Percentiles rank a stretch among this genome's conserved stretches.
Evolutionary conservation across 1,139 yeast species (phyloP).

Genomic region (Diutina siamensis): DNA sequence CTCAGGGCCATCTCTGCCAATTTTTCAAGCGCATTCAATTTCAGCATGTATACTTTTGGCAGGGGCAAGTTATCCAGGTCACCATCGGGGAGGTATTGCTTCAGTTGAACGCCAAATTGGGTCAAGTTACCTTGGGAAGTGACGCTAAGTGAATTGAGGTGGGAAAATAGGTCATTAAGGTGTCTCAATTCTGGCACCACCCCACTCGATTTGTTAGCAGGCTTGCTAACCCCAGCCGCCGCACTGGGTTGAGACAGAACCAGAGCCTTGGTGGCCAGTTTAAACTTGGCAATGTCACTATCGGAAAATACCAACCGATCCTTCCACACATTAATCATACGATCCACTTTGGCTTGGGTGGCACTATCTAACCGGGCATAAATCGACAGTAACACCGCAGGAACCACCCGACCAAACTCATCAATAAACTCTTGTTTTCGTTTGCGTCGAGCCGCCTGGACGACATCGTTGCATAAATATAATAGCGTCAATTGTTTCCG

Average conservation of each 20-base stretch:
- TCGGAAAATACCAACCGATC: conserved; percentile 49
- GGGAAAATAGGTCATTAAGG: conserved; percentile 22
- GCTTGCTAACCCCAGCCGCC: neutral
- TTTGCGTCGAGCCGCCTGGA: conserved; percentile 68
- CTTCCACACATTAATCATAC: conserved; percentile 67
- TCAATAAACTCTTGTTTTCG: conserved; percentile 46
- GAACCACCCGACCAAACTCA: conserved; percentile 44
- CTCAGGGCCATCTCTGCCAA: conserved; percentile 25
- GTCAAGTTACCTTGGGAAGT: conserved; percentile 27
- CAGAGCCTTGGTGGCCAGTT: neutral
- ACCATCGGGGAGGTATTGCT: conserved; percentile 28
- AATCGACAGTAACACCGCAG: conserved; percentile 21
- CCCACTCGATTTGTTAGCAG: conserved; percentile 7
- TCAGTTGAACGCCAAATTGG: conserved; percentile 33
- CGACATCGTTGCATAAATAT: conserved; percentile 74
- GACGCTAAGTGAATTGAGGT: conserved; percentile 20
- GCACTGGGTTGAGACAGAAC: neutral
- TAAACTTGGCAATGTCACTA: neutral
- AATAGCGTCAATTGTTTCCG: conserved; percentile 45
- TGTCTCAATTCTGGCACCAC: conserved; percentile 30
- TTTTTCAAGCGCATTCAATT: conserved; percentile 32
- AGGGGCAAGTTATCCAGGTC: conserved; percentile 39
- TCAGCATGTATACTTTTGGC: conserved; percentile 36
- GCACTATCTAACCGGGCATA: conserved; percentile 25
- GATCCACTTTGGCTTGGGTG: conserved; percentile 42